A percentile compares a stretch with the other conserved stretches of the same genome.
Evolutionary conservation across 169 alveolate genomes (phyloP).

Genomic region (Cryptosporidium sp.): DNA sequence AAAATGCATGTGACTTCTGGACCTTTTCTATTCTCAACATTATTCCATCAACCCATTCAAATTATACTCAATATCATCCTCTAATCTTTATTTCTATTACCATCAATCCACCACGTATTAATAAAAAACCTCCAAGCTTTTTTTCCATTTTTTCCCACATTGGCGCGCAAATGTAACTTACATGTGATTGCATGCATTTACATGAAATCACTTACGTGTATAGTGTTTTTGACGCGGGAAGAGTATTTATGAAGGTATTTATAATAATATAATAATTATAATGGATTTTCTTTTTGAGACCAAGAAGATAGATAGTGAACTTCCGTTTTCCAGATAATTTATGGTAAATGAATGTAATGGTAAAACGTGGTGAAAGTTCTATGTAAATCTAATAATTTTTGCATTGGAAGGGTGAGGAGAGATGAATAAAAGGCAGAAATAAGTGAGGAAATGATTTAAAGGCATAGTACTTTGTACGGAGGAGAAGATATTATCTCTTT

Average conservation of each 20-base stretch:
- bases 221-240: background rate
- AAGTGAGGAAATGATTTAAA: too few relatives aligned
- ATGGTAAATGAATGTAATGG: background rate
- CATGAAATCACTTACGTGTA: background rate
- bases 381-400: background rate
- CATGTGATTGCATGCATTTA: background rate
- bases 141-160: background rate
- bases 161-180: background rate
- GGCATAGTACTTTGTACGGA: too few relatives aligned
- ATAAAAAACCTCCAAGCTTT: background rate
- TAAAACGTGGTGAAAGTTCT: conserved; percentile 14
- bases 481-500: too few relatives aligned
- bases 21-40: background rate
- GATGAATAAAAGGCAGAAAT: too few relatives aligned
- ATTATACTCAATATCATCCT: background rate
- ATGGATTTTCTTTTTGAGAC: background rate
- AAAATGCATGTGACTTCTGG: background rate
- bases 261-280: background rate
- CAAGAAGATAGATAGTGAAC: background rate
- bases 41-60: background rate
- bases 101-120: background rate
- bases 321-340: conserved; percentile 1
- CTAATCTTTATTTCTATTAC: too few relatives aligned
- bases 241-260: background rate
- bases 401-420: too few relatives aligned